These are phyloP conservation scores for Plantago lanceolata DNA, from an alignment of 305 asterid species.

Conservation along the genomic window DNA sequence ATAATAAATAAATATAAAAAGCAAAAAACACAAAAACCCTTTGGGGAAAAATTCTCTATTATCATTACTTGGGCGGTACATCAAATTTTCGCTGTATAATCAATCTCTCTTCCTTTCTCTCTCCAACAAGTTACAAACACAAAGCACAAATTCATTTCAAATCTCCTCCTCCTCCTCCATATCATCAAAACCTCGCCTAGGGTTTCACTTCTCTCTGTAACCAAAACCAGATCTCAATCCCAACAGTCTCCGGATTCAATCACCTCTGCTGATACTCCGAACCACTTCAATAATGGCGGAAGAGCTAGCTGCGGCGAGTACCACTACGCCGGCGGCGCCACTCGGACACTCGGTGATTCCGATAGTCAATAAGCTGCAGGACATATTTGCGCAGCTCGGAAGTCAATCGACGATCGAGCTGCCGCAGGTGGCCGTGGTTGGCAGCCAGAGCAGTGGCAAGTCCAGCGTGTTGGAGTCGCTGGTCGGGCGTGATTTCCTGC, in stretches of 20 bases:
- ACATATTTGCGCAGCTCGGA: conserved; percentile 83
- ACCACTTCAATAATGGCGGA: conserved; percentile 47
- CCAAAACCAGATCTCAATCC: conserved; percentile 26
- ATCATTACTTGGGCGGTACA: no score
- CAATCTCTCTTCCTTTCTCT: no score
- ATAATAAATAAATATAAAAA: no score
- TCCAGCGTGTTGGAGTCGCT: conserved; percentile 95
- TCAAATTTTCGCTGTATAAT: no score
- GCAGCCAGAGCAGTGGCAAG: conserved; percentile 98
- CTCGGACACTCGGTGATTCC: conserved; percentile 83
- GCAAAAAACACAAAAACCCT: no score
- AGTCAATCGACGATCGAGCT: conserved; percentile 86
- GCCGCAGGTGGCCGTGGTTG: conserved; percentile 97
- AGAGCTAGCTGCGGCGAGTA: conserved; percentile 30
- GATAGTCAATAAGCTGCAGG: conserved; percentile 84
- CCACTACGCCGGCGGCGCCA: conserved; percentile 31
- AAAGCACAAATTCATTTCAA: no score
- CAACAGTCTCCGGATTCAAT: conserved; percentile 5
- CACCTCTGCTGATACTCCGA: background rate
- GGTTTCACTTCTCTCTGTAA: conserved; percentile 9
- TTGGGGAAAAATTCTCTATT: no score
- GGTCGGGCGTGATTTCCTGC: conserved; percentile 96
- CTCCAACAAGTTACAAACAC: no score
- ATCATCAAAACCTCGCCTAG: no score
- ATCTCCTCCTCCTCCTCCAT: no score